Evolutionary conservation across 441 rosid species (phyloP), one percentile per base, ranked within the genome.

Genomic region (Adansonia madagascariensis): DNA sequence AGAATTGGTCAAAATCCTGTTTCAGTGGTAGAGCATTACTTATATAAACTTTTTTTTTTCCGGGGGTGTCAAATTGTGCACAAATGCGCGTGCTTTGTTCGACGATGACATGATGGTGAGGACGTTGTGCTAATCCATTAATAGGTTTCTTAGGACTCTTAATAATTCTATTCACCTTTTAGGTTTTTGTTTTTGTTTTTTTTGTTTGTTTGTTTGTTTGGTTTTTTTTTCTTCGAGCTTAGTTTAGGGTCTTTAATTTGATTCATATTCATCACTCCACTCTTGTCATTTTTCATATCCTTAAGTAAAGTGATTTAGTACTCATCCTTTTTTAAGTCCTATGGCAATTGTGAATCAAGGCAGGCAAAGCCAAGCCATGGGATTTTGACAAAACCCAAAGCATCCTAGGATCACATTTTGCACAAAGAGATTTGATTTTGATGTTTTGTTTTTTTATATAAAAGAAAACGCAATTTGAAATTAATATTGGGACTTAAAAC

Each of bases 31-130:
- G n/a, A 72, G 60, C 44, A 50, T 44, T 10, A 6, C 7, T 35
- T 27, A 27, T 0, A 27, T 14, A 18, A 53, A 31, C 47, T 69
- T 55, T 4, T 6, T 68, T 67, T 18, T 76, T 84, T 81, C 31
- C 2, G 31, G 31, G 84, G 80, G 83, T 77, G 78, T 57, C 63
- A 60, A 53, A 50, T 71, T 50, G 55, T 73, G 76, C 39, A 78
- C n/a, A 55, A 81, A 31, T 61, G 78, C 87, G 87, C 93, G 78
- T 89, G 93, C 86, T 78, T 75, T 72, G 31, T 35, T 81, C 53
- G 84, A 86, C 47, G 78, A 84, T 71, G 88, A 81, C 76, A 82
- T 65, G 73, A 78, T 83, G 80, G 85, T 81, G 82, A 79, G 79
- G 81, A 73, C 77, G 74, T 68, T 78, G 80, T 64, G 81, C 60